phyloP scores from a whole-genome alignment of 768 basidiomycete genomes.

The Macrolepiota fuliginosa region DNA sequence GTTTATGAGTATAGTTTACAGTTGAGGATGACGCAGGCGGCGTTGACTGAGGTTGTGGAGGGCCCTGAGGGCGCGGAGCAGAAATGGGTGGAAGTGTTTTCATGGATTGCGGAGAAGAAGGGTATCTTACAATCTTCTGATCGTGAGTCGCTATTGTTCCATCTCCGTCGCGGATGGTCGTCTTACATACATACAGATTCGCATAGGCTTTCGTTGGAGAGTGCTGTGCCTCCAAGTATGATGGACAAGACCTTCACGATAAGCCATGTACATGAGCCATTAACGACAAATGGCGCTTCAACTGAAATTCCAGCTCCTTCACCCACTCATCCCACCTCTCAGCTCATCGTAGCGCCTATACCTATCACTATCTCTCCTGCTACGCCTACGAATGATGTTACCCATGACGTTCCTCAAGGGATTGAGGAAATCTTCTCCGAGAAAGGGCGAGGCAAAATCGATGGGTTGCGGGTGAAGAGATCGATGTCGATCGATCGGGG shows the following conservation, averaged over 20 bases:
- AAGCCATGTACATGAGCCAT: constrained; percentile 1
- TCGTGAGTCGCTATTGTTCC: constrained; percentile 1
- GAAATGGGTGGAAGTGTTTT: constrained; percentile 82
- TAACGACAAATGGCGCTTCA: background rate
- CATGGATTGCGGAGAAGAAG: constrained; percentile 74
- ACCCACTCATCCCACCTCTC: background rate
- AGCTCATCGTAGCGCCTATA: constrained; percentile 26
- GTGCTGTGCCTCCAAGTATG: constrained; percentile 1
- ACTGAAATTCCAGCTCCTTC: background rate
- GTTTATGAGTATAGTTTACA: constrained; percentile 79
- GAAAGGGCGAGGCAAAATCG: constrained; percentile 9
- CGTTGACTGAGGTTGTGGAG: constrained; percentile 77
- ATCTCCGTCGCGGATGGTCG: background rate
- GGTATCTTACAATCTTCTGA: constrained; percentile 23
- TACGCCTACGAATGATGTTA: constrained; percentile 36
- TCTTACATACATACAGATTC: background rate
- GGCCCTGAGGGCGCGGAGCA: constrained; percentile 82
- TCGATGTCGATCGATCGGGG: constrained; percentile 38
- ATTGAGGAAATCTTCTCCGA: background rate
- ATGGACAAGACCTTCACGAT: constrained; percentile 2
- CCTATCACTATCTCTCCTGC: constrained; percentile 66
- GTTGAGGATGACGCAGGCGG: constrained; percentile 81
- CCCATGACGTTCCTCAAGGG: background rate
- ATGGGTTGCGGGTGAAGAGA: constrained; percentile 24
- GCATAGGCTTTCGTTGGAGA: constrained; percentile 5